Evolutionary conservation across 345 rosid species (phyloP), one percentile per base, ranked within the genome.

Genomic region (Brassica juncea): DNA sequence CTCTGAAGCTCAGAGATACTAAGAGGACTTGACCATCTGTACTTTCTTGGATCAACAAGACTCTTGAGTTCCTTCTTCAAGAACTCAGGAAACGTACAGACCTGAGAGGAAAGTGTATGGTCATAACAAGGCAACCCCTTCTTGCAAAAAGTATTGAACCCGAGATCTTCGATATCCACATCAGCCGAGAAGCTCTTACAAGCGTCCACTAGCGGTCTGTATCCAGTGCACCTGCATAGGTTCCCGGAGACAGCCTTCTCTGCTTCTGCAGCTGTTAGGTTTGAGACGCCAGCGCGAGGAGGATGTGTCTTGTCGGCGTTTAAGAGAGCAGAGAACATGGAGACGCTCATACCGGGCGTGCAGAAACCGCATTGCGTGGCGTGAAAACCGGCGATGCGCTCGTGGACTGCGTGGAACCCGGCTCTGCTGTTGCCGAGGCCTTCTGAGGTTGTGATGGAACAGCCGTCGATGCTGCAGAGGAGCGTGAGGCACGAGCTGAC

Each of bases 281-380:
- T 94, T 76, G 97, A 94, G 71, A 83, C 86, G 8, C 97, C 95
- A 2, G 47, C 80, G 14, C 74, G 42, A 58, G 94, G 87, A 4
- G 84, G 80, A 27, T 75, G 31, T 1, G 88, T 67, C 84, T 94
- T 94, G 49, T 91, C 91, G 34, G 95, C 91, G 63, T 91, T 90
- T 8, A 90, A 82, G 35, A 92, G 92, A 39, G 99, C 97, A 0
- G 91, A 85, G 16, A 71, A 91, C 47, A 94, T 84, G 0, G 97
- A 94, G 57, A 94, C 81, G 42, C 97, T 92, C 90, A 94, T 91
- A 64, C 99, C 99, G 0, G 99, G 97, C 11, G 95, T 94, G 74
- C 99, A 94, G 84, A 88, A 94, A 61, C 97, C 97, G 57, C 99
- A 92, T 68, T 94, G 97, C 21, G 97, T 89, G 72, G 97, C 94